Base-by-base conservation (phyloP, 2,329 filamentous ascomycete species). In the Thyridium curvatum region DNA sequence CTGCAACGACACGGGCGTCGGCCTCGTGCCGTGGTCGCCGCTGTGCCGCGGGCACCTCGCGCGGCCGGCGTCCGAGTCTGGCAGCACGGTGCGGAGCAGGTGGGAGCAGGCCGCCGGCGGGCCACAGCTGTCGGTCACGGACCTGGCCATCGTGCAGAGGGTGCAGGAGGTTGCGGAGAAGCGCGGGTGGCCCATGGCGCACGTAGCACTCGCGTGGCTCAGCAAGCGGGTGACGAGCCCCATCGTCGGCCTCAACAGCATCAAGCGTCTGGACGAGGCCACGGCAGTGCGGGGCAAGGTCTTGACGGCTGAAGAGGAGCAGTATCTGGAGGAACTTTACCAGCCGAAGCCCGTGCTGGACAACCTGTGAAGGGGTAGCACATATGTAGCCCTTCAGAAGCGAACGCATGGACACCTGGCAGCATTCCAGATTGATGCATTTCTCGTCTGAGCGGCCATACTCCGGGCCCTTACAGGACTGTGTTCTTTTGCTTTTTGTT, bases 141-240 rank as follows among this genome's bases (percentile, higher is more conserved):
- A 56, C 34, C 38, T 47, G 15, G 45, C 36, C 31, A 51, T 50
- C 32, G 44, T 52, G 32, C 14, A 32, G 31, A 42, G 44, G 15
- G 44, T 54, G 2, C 40, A 48, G 32, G 40, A 46, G 18, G 12
- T 52, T 6, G 35, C 45, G 18, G 38, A 41, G 1, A 46, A 46
- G 39, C 42, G 26, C 29, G 40, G 37, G 15, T 46, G 41, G 46
- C 38, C 41, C 31, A 48, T 48, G 43, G 32, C 42, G 33, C 72
- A 82, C 40, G 72, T 86, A 15, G 71, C 77, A 1, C 66, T 81
- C 39, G 79, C 78, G 3, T 86, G 82, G 82, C 69, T 72, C 41
- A 61, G 75, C 46, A 65, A 69, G 45, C 63, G 69, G 33, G 68
- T 71, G 6, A 58, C 67, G 17, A 74, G 68, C 46, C 79, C 78